Percentiles rank a stretch among this genome's conserved stretches.
phyloP scores from a whole-genome alignment of 441 rosid species.

The Croton laevigatus region DNA sequence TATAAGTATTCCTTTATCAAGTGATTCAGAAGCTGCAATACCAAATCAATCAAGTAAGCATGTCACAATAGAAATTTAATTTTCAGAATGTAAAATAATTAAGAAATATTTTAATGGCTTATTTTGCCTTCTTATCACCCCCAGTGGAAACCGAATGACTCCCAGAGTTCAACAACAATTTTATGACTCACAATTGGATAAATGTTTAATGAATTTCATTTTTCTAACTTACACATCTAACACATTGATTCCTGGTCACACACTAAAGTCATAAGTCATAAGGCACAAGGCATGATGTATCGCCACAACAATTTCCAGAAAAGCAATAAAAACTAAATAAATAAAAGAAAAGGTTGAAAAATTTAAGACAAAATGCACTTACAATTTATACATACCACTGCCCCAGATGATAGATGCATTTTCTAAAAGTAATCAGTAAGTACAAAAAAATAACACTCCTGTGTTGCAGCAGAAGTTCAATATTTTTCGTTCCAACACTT shows the following conservation, averaged over 20 bases:
- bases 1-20: constrained; percentile 29
- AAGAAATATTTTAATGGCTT: not conserved
- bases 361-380: not conserved
- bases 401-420: not conserved
- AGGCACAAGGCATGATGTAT: too few relatives aligned
- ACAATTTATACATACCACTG: not conserved
- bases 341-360: not conserved
- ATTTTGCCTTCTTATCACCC: not conserved
- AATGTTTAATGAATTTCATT: not conserved
- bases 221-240: not conserved
- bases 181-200: not conserved
- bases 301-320: not conserved
- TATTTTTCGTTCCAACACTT: not conserved
- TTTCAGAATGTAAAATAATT: not conserved
- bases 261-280: not conserved
- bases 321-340: not conserved
- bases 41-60: not conserved
- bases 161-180: not conserved
- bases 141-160: not conserved
- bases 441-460: not conserved
- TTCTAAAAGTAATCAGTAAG: not conserved
- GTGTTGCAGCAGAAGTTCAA: not conserved
- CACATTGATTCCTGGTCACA: not conserved
- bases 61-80: not conserved
- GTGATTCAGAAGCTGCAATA: constrained; percentile 43